A percentile compares a stretch with the other conserved stretches of the same genome.
These are phyloP conservation scores for Aurantiochytrium sp. DNA, from an alignment of 108 stramenopile genomes.

Conservation along the genomic window DNA sequence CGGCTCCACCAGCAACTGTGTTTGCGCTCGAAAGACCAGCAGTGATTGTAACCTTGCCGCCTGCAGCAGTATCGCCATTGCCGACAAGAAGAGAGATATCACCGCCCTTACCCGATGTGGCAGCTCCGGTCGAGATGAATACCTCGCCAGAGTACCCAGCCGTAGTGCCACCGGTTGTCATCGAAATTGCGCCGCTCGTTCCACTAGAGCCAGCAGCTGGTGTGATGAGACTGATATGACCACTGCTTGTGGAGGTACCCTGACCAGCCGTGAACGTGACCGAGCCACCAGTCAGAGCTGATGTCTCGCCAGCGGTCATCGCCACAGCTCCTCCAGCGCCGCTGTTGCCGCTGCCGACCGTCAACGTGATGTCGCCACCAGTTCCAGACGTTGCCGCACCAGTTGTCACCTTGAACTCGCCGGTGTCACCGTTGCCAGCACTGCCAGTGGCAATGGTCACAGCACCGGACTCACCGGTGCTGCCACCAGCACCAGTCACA, in stretches of 20 bases:
- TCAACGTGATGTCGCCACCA: background rate
- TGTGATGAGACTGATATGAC: background rate
- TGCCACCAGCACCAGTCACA: too few relatives aligned
- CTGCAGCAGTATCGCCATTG: background rate
- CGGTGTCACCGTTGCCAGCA: background rate
- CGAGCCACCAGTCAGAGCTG: constrained; percentile 14
- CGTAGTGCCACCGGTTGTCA: background rate
- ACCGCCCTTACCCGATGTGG: background rate
- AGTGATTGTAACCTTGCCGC: background rate
- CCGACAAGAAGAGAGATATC: background rate
- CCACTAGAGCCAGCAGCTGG: background rate
- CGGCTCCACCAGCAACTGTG: background rate
- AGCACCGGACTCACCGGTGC: background rate
- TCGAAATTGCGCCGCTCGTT: background rate
- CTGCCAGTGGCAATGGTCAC: background rate
- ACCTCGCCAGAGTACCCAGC: background rate
- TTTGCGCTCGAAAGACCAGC: background rate
- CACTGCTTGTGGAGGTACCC: constrained; percentile 21
- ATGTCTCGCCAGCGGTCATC: constrained; percentile 24
- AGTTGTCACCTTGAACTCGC: background rate
- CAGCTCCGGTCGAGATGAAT: constrained; percentile 26
- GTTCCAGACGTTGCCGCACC: background rate
- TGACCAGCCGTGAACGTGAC: constrained; percentile 21
- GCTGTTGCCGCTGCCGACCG: background rate
- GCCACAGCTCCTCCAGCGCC: constrained; percentile 22